Conservation (phyloP, 2,329 filamentous ascomycete species). For the Phyllosticta paracitricarpa region DNA sequence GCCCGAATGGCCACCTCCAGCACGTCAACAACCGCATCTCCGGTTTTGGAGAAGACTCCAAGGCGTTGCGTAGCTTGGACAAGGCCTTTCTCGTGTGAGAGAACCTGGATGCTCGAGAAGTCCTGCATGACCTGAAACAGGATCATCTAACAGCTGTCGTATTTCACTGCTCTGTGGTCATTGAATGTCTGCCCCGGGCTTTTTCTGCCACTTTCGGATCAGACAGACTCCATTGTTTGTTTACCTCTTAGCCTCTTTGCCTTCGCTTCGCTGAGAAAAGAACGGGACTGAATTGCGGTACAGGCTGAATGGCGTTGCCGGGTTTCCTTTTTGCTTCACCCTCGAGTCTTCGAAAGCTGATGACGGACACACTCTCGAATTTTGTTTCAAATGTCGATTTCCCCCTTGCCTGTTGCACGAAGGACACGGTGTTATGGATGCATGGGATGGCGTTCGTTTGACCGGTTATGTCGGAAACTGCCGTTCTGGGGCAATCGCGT, state of each 20-base stretch:
- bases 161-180: no score
- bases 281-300: not conserved
- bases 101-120: no score
- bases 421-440: not conserved
- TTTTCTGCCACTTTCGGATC: no score
- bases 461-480: not conserved
- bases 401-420: not conserved
- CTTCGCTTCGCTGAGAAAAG: not conserved
- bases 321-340: not conserved
- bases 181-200: no score
- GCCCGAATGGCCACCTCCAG: constrained; percentile 18
- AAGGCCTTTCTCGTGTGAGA: constrained; percentile 8
- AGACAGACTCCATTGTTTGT: no score
- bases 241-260: not conserved
- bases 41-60: constrained; percentile 8
- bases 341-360: not conserved
- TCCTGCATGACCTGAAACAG: no score
- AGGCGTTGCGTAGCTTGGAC: constrained; percentile 8
- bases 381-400: not conserved
- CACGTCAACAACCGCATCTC: constrained; percentile 5
- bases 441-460: not conserved
- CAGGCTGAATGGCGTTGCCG: not conserved
- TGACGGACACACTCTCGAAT: no score
- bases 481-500: not conserved
- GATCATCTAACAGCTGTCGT: no score